phyloP scores from a whole-genome alignment of 805 yeast species.

The Lipomyces anomalus region DNA sequence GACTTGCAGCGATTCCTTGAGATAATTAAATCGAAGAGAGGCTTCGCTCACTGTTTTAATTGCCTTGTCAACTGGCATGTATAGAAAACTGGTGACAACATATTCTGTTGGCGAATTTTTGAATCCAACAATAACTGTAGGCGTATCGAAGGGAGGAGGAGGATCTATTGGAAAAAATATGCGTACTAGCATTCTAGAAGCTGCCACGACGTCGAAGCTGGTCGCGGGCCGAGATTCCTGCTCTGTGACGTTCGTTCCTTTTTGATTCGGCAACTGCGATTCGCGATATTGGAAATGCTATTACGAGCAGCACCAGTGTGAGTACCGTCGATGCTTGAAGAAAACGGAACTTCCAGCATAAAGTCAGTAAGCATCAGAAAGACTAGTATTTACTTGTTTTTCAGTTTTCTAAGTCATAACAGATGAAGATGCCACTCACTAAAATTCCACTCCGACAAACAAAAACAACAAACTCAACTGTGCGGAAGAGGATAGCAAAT shows the following conservation, averaged over 20 bases:
- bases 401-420: background rate
- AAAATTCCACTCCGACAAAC: slow-evolving; percentile 11
- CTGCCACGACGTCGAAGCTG: slow-evolving; percentile 29
- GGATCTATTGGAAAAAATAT: slow-evolving; percentile 27
- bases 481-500: slow-evolving; percentile 7
- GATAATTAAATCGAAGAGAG: background rate
- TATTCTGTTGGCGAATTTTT: slow-evolving; percentile 19
- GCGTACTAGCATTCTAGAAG: slow-evolving; percentile 12
- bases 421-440: slow-evolving; percentile 1
- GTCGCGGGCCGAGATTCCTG: slow-evolving; percentile 26
- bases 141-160: background rate
- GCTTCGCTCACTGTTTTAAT: background rate
- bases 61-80: slow-evolving; percentile 2
- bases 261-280: slow-evolving; percentile 7
- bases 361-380: background rate
- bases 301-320: slow-evolving; percentile 10
- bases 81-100: slow-evolving; percentile 15
- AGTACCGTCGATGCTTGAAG: slow-evolving; percentile 11
- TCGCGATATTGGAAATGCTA: slow-evolving; percentile 12
- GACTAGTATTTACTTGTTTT: background rate
- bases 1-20: slow-evolving; percentile 5
- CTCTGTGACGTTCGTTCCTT: background rate
- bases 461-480: background rate
- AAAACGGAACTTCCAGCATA: slow-evolving; percentile 8
- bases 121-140: slow-evolving; percentile 25